Base-by-base conservation (phyloP, 1,139 yeast genomes). In the Kluyveromyces marxianus region DNA sequence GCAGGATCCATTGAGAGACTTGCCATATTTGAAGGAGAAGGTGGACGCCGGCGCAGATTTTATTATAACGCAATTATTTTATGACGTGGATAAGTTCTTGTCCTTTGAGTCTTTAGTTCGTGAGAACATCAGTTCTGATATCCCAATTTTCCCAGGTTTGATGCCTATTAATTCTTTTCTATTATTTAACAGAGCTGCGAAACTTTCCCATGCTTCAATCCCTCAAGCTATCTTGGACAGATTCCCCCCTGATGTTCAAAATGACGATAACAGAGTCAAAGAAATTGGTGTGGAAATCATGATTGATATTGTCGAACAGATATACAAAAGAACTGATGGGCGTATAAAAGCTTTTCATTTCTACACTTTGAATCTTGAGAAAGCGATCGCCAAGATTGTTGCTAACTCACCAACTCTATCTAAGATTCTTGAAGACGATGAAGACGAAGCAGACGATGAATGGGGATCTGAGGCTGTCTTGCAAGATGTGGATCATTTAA, bases 141-240 rank as follows among this genome's bases (percentile, higher is more conserved):
- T 83, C 36, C 77, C 85, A 7, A 69, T 92, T 39, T 76, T 92
- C 43, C 98, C 98, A 0, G 98, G 98, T 1, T 70, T 92, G 54
- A 85, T 92, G 94, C 98, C 99, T n/a, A 82, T 94, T 35, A 89
- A 90, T 57, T 90, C 96, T 3, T 89, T 80, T 63, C 79, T 80
- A 54, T 80, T 90, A 41, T 89, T 92, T 59, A 78, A 83, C 49
- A 78, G 98, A 59, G 95, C 97, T 24, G 81, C 97, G 10, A 87
- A 85, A 60, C 70, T 94, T 48, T 84, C 96, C 25, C 95, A 89
- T 67, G 97, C 97, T 2, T 74, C 84, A 2, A 81, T 92, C 48
- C 98, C 99, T 0, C 62, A 65, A 25, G 47, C 61, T 0, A 65
- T 83, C 27, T 66, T 84, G 45, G 72, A 69, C 25, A 62, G 66